Evolutionary conservation across 2,329 filamentous ascomycete genomes (phyloP), one percentile per base, ranked within the genome.

Genomic region (Penicillium glabrum): DNA sequence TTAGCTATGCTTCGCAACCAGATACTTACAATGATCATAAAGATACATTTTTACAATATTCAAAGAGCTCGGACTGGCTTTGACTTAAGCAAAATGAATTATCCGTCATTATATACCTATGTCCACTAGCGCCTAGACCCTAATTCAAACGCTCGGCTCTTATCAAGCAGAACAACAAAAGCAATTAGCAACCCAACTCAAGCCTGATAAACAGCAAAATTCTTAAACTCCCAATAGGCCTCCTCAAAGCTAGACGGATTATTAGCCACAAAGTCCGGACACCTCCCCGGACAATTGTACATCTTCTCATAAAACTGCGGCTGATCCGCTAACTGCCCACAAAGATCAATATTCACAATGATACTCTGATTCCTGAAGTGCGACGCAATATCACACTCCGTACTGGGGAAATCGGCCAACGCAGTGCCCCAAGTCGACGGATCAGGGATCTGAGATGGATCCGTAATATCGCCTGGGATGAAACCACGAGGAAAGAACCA

Each of bases 311-410:
- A 77, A 47, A 68, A 69, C 51, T 66, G 63, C 5, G 46, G 46
- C 39, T 67, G 59, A 1, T 68, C 80, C 3, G 81, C 82, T 61
- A 83, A 77, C 41, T 81, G 70, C 0, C 86, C 87, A 61, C 86
- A 89, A 8, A 89, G 72, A 68, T 86, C 83, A 60, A 89, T 88
- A 64, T 89, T 88, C 43, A 80, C 80, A 60, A 89, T 80, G 62
- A 89, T 88, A 61, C 83, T 86, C 69, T 87, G 82, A 65, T 89
- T 89, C 53, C 72, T 77, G 69, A 89, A 89, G 65, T 88, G 84
- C 4, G 73, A 76, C 6, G 72, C 69, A 49, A 89, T 83, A 57
- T 86, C 75, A 72, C 86, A 89, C 46, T 82, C 70, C 0, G 86
- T 89, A 62, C 75, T 79, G 14, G 87, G 87, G 68, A 89, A 89